Percentiles rank a stretch among this genome's conserved stretches.
Evolutionary conservation across 106 monocot species (phyloP).

Genomic region (Ottelia alismoides): DNA sequence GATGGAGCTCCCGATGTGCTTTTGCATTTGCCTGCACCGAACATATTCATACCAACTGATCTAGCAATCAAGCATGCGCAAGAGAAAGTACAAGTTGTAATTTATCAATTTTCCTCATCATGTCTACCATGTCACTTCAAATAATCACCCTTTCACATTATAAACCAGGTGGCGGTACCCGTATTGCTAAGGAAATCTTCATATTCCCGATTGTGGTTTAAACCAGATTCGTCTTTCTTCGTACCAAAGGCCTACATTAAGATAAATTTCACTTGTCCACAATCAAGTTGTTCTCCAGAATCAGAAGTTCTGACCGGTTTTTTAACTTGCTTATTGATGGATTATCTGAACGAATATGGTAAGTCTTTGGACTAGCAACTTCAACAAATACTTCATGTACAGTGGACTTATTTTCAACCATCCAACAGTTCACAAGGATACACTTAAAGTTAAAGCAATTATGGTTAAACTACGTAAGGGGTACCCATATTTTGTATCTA

Average conservation of each 20-base stretch:
- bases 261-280: conserved; percentile 84
- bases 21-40: conserved; percentile 69
- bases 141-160: too few relatives aligned
- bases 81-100: conserved; percentile 33
- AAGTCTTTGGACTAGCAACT: too few relatives aligned
- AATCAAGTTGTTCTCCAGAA: conserved; percentile 75
- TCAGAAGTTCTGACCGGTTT: conserved; percentile 68
- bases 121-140: conserved; percentile 1
- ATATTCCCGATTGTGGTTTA: conserved; percentile 89
- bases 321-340: conserved; percentile 69
- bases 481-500: too few relatives aligned
- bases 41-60: conserved; percentile 83
- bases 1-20: conserved; percentile 51
- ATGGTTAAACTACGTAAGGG: too few relatives aligned
- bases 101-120: conserved; percentile 1
- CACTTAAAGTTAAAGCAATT: too few relatives aligned
- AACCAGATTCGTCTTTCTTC: conserved; percentile 75
- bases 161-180: conserved; percentile 52
- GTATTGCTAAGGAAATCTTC: conserved; percentile 46
- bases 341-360: conserved; percentile 95
- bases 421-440: too few relatives aligned
- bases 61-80: conserved; percentile 39
- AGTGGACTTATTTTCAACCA: too few relatives aligned
- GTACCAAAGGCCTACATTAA: conserved; percentile 66
- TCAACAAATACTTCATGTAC: too few relatives aligned